A percentile compares a stretch with the other conserved stretches of the same genome.
These are phyloP conservation scores for Coffea eugenioides DNA, from an alignment of 257 asterid species.

Conservation along the genomic window DNA sequence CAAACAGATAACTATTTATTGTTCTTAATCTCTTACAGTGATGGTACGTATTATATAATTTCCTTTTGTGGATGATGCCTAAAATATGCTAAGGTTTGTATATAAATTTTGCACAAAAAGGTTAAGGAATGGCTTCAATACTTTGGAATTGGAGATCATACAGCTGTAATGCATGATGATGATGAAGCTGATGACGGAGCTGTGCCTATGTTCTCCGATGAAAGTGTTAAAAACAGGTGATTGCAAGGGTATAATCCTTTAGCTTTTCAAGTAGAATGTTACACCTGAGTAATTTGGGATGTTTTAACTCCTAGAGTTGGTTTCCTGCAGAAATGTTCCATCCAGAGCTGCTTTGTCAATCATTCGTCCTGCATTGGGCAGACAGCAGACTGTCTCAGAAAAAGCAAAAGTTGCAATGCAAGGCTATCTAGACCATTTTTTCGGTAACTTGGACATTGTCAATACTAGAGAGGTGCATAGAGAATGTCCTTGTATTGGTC, in stretches of 20 bases:
- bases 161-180: slow-evolving; percentile 70
- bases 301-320: slow-evolving; percentile 73
- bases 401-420: slow-evolving; percentile 88
- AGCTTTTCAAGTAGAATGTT: no score
- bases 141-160: slow-evolving; percentile 82
- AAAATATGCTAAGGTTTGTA: no score
- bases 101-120: slow-evolving; percentile 27
- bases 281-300: slow-evolving; percentile 6
- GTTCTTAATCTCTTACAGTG: no score
- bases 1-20: no score
- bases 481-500: not conserved
- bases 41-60: not conserved
- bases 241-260: slow-evolving; percentile 16
- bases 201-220: slow-evolving; percentile 62
- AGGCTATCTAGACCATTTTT: slow-evolving; percentile 91
- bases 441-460: slow-evolving; percentile 84
- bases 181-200: slow-evolving; percentile 87
- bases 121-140: slow-evolving; percentile 97
- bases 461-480: slow-evolving; percentile 74
- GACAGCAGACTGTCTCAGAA: slow-evolving; percentile 89
- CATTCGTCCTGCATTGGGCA: slow-evolving; percentile 83
- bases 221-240: slow-evolving; percentile 75
- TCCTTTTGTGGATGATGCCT: slow-evolving; percentile 1
- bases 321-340: slow-evolving; percentile 99
- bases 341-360: slow-evolving; percentile 95